Evolutionary conservation across 805 yeast genomes (phyloP).

Genomic region (Wickerhamomyces canadensis): DNA sequence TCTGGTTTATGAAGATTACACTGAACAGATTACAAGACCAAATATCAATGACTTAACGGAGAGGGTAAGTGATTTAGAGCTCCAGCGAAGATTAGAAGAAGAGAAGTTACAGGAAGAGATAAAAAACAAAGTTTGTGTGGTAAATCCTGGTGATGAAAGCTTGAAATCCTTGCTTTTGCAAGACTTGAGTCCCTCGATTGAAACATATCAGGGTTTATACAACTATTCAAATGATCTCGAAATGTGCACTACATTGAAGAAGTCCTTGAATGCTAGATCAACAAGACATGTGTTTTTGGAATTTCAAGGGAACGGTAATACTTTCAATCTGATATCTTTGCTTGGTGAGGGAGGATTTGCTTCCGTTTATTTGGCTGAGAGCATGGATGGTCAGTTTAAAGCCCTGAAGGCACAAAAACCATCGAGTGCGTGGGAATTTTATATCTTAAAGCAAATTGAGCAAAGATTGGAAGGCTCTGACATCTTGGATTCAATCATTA

Average conservation of each 20-base stretch:
- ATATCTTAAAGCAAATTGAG: slow-evolving; percentile 57
- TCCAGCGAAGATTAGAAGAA: slow-evolving; percentile 1
- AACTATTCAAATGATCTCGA: slow-evolving; percentile 27
- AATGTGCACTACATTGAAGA: slow-evolving; percentile 30
- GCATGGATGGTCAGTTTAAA: slow-evolving; percentile 43
- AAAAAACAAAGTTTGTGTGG: slow-evolving; percentile 14
- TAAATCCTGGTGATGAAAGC: slow-evolving; percentile 41
- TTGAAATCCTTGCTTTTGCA: slow-evolving; percentile 35
- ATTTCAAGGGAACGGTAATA: slow-evolving; percentile 36
- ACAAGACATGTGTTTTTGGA: slow-evolving; percentile 36
- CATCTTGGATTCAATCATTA: slow-evolving; percentile 37
- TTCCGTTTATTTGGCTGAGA: slow-evolving; percentile 66
- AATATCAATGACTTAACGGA: slow-evolving; percentile 33
- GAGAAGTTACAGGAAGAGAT: slow-evolving; percentile 1
- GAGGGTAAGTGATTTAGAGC: slow-evolving; percentile 6
- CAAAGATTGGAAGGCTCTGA: slow-evolving; percentile 26
- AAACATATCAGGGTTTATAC: slow-evolving; percentile 26
- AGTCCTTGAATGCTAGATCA: slow-evolving; percentile 29
- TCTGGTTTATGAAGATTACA: slow-evolving; percentile 24
- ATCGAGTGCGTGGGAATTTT: slow-evolving; percentile 75
- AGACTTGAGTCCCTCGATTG: slow-evolving; percentile 32
- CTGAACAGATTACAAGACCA: slow-evolving; percentile 31
- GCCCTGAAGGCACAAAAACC: slow-evolving; percentile 76
- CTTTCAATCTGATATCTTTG: slow-evolving; percentile 44
- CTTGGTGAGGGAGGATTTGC: slow-evolving; percentile 84